Evolutionary conservation across 371 early-diverging fungal genomes (phyloP).

Genomic region (Mucor lusitanicus): DNA sequence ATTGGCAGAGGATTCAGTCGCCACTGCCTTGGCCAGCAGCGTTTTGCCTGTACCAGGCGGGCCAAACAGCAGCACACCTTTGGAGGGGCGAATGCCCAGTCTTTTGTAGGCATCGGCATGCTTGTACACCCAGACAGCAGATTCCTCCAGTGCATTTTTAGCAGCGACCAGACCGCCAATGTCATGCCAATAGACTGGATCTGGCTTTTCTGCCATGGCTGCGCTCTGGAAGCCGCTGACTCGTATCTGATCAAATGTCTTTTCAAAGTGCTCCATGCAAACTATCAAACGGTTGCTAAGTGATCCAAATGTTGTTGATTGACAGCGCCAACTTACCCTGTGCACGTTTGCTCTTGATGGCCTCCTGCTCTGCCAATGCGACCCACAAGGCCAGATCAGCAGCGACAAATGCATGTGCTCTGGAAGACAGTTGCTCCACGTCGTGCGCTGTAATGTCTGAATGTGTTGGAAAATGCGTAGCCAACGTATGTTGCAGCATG

Average conservation of each 20-base stretch:
- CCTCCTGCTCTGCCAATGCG: conserved; percentile 39
- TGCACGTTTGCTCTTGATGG: conserved; percentile 5
- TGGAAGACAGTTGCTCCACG: conserved; percentile 30
- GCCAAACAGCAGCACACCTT: conserved; percentile 79
- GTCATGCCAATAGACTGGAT: conserved; percentile 77
- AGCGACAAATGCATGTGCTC: conserved; percentile 60
- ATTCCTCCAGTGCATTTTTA: conserved; percentile 86
- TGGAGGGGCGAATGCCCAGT: conserved; percentile 68
- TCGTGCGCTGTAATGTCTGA: conserved; percentile 3
- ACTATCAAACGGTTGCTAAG: conserved; percentile 8
- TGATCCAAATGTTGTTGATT: background rate
- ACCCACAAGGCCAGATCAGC: conserved; percentile 61
- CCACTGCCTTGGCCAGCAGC: conserved; percentile 87
- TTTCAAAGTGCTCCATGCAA: conserved; percentile 25
- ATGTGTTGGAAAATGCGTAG: background rate
- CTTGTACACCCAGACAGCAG: conserved; percentile 89
- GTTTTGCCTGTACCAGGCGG: conserved; percentile 97
- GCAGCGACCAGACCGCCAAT: conserved; percentile 93
- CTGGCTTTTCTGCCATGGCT: conserved; percentile 53
- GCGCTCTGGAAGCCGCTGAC: conserved; percentile 39
- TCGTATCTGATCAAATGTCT: conserved; percentile 32
- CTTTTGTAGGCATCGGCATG: conserved; percentile 62
- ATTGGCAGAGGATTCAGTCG: conserved; percentile 89
- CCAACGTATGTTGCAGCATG: conserved; percentile 37
- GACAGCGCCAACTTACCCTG: conserved; percentile 8